These are phyloP conservation scores for Ganoderma lucidum DNA, from an alignment of 1,284 basidiomycete species.

Conservation along the genomic window DNA sequence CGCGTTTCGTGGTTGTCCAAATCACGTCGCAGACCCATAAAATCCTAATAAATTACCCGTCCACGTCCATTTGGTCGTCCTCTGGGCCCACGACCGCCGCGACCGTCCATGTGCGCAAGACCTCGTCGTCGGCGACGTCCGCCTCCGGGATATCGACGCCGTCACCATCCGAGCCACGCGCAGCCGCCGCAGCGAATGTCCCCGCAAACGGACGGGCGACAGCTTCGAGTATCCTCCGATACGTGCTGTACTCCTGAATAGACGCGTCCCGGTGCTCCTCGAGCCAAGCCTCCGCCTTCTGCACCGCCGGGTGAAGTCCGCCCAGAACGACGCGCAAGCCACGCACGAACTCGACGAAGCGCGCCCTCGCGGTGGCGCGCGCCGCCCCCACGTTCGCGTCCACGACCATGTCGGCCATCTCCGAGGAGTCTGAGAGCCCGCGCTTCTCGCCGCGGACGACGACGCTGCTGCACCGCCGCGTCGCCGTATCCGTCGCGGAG, in stretches of 20 bases:
- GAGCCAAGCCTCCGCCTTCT: conserved; percentile 90
- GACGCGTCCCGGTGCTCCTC: conserved; percentile 90
- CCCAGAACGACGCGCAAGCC: conserved; percentile 93
- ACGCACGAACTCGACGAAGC: conserved; percentile 94
- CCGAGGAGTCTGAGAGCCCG: conserved; percentile 97
- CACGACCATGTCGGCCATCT: conserved; percentile 71
- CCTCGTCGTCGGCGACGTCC: background rate
- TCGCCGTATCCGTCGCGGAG: conserved; percentile 46
- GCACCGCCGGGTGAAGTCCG: conserved; percentile 85
- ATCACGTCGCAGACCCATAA: background rate
- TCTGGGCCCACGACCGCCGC: background rate
- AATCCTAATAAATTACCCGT: too few relatives aligned
- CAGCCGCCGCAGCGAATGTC: background rate
- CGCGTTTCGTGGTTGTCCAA: background rate
- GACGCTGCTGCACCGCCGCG: conserved; percentile 43
- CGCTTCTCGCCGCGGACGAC: conserved; percentile 99
- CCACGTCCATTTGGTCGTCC: background rate
- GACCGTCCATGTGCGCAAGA: background rate
- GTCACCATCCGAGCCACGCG: background rate
- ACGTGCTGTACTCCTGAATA: conserved; percentile 95
- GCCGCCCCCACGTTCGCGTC: conserved; percentile 88
- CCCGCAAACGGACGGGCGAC: conserved; percentile 53
- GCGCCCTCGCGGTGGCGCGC: conserved; percentile 89
- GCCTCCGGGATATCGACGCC: background rate
- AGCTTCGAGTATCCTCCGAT: conserved; percentile 95